Evolutionary conservation across 1,139 yeast genomes (phyloP), one percentile per base, ranked within the genome.

Genomic region (Blastobotrys serpentis): DNA sequence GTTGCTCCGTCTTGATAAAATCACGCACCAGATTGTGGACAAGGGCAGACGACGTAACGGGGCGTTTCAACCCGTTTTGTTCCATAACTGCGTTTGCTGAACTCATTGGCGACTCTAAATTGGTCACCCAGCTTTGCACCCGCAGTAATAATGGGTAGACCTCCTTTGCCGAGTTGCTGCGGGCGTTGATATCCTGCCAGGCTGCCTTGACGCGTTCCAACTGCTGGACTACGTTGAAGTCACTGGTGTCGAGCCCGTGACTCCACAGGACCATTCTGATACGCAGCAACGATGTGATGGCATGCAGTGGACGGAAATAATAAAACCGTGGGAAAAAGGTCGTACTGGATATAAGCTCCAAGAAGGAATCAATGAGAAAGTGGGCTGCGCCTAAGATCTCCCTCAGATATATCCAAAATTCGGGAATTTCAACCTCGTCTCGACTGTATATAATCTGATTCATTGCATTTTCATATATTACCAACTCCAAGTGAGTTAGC

Each of bases 191-290:
- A 4, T 16, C 10, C 17, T 26, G 36, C 60, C 59, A 56, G 4
- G 55, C 52, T 21, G 34, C 41, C 36, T 54, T 50, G 21, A 54
- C 52, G 14, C 43, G 30, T 18, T 26, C 45, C 38, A 52, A 55
- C 16, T 44, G 41, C 5, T 44, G 43, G 29, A 48, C 56, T 2
- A 52, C 50, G 34, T 54, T 54, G 7, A 50, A 44, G 34, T 16
- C 36, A 39, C 23, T 18, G 23, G 8, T 17, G 14, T 36, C 40
- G 5, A 19, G 40, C 4, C 40, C 40, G 25, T 18, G 30, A 17
- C 17, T 14, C 25, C 47, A n/a, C 32, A 36, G 16, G 18, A n/a
- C 13, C 22, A 36, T 18, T 11, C 22, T 4, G 40, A 18, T 11
- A 6, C 40, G 40, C 25, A 36, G 14, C 5, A 36, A 25, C 16